Evolutionary conservation across 2,329 filamentous ascomycete genomes (phyloP).

Genomic region (Trichoderma arundinaceum): DNA sequence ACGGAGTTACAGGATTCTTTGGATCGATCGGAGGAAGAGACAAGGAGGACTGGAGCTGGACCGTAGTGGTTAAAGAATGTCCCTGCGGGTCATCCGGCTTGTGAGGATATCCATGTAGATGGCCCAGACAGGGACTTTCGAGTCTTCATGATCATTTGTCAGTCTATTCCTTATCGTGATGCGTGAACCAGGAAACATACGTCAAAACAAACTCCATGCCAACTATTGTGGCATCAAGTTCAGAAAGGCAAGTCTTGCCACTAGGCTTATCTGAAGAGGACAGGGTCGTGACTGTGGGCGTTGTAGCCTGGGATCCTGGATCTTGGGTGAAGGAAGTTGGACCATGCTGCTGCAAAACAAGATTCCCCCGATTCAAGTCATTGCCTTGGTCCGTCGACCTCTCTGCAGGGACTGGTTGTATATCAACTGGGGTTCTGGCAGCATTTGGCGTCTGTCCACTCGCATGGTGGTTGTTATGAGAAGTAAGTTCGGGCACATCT

Average conservation of each 20-base stretch:
- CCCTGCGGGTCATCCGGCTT: conserved; percentile 39
- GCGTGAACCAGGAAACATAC: conserved; percentile 33
- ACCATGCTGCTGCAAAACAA: background rate
- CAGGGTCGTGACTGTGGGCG: background rate
- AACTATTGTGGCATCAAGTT: conserved; percentile 36
- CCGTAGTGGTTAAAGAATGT: conserved; percentile 39
- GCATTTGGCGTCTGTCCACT: background rate
- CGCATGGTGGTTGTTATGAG: background rate
- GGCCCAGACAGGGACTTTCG: conserved; percentile 40
- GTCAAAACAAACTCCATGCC: conserved; percentile 46
- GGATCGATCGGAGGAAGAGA: conserved; percentile 3
- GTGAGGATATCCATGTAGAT: conserved; percentile 38
- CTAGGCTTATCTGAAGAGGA: background rate
- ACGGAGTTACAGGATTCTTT: conserved; percentile 24
- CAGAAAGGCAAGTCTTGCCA: conserved; percentile 33
- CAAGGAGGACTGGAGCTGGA: conserved; percentile 33
- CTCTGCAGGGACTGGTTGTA: background rate
- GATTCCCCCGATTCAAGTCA: background rate
- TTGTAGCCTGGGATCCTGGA: background rate
- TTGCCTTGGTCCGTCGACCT: background rate
- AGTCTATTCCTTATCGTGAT: background rate
- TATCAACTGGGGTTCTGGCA: background rate
- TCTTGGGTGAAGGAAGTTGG: background rate
- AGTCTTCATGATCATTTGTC: conserved; percentile 34
- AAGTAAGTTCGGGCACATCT: background rate